phyloP scores from a whole-genome alignment of 116 monocot genomes.

The Trichopus zeylanicus region DNA sequence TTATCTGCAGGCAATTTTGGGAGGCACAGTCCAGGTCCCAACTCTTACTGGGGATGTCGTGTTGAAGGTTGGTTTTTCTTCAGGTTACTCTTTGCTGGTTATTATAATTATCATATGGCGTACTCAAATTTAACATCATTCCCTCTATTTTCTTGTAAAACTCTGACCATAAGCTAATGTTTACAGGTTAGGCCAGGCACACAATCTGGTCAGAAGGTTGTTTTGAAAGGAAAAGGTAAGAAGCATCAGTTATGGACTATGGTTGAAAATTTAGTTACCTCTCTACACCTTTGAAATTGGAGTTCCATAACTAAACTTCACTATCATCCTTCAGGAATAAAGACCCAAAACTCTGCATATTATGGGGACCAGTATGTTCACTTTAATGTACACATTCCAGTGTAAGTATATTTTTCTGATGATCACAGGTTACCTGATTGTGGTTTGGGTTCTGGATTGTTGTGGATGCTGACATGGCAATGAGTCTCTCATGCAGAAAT shows the following conservation, averaged over 20 bases:
- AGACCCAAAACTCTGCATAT: slow-evolving; percentile 38
- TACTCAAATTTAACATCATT: background rate
- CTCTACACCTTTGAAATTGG: too few relatives aligned
- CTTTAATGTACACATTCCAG: slow-evolving; percentile 79
- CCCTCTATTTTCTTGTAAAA: background rate
- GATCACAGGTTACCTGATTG: background rate
- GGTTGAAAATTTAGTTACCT: too few relatives aligned
- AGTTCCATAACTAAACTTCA: too few relatives aligned
- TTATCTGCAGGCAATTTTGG: slow-evolving; percentile 71
- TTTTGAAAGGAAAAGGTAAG: slow-evolving; percentile 88
- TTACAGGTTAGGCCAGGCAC: slow-evolving; percentile 85
- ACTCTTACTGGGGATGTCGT: slow-evolving; percentile 93
- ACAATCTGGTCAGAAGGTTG: slow-evolving; percentile 93
- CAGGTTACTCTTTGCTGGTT: background rate
- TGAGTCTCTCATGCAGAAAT: slow-evolving; percentile 44
- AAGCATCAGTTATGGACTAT: too few relatives aligned
- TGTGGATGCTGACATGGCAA: too few relatives aligned
- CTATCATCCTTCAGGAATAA: slow-evolving; percentile 42
- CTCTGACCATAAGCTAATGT: background rate
- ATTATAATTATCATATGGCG: too few relatives aligned
- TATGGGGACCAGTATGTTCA: slow-evolving; percentile 91
- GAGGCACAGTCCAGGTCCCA: slow-evolving; percentile 91
- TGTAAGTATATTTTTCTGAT: slow-evolving; percentile 32
- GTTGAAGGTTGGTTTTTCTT: slow-evolving; percentile 49
- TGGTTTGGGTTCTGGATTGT: too few relatives aligned